Base-by-base conservation (phyloP, 257 asterid genomes). In the Coffea eugenioides region DNA sequence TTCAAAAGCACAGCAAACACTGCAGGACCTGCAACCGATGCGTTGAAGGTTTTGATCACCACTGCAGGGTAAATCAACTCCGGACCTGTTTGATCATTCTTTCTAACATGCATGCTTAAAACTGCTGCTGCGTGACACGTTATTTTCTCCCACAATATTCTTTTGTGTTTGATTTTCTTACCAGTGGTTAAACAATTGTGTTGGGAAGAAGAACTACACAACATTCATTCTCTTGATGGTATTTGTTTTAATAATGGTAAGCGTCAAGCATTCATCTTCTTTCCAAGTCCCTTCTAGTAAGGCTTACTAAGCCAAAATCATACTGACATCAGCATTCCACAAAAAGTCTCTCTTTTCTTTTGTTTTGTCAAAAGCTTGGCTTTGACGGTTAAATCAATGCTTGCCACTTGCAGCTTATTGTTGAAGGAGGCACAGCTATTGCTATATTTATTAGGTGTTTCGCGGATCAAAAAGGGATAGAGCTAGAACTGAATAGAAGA, bases 121-220 rank as follows among this genome's bases (percentile, higher is more conserved):
- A 62, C 20, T 76, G 25, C 75, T 81, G 41, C 21, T 45, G 43
- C 43, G 43, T 18, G 11, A 23, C 43, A 39, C 5, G 43, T 39
- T 39, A 27, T 21, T 54, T 64, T 7, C 0, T 27, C 43, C 1
- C 6, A 65, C 68, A 62, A 62, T 73, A 3, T 68, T 21, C 57
- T 18, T 49, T 72, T 48, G 71, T 69, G 39, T 81, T 80, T 84
- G 62, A 34, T 45, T 69, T 85, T 62, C 74, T 85, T 49, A 14
- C 79, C 91, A 95, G 99, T 95, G 99, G 99, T 87, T 95, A 88
- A 95, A 95, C 92, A 95, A 93, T 85, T 95, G 99, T 82, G 92
- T 95, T 45, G 99, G 99, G 85, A 95, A 89, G 86, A 95, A 86
- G 96, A 95, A 95, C 81, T 95, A 95, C 90, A 90, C 99, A 36